A percentile compares a stretch with the other conserved stretches of the same genome.
phyloP scores from a whole-genome alignment of 148 eudicot species.

The Diospyros kaki region DNA sequence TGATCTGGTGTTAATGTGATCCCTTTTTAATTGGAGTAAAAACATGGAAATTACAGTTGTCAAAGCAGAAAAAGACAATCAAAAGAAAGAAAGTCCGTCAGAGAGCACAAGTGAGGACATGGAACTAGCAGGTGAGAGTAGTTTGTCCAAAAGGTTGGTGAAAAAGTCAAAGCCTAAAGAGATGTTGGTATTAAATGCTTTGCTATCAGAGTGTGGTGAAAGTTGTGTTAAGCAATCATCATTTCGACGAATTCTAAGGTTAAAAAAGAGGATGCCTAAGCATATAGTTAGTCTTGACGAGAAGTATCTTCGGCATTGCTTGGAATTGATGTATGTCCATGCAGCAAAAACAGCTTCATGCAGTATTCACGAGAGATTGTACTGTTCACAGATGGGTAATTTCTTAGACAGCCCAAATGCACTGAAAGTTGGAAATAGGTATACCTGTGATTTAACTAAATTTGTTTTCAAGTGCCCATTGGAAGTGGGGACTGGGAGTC shows the following conservation, averaged over 20 bases:
- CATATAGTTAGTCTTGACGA: conserved; percentile 46
- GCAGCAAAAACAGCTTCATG: conserved; percentile 31
- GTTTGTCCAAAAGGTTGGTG: background rate
- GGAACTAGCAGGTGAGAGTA: conserved; percentile 16
- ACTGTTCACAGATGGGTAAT: conserved; percentile 17
- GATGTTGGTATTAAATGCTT: conserved; percentile 12
- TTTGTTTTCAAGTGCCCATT: conserved; percentile 12
- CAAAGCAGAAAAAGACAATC: conserved; percentile 6
- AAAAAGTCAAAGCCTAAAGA: conserved; percentile 9
- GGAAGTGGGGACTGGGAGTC: conserved; percentile 15
- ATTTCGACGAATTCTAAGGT: conserved; percentile 13
- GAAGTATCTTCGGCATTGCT: conserved; percentile 48
- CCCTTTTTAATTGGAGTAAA: background rate
- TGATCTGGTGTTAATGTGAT: background rate
- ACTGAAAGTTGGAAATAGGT: conserved; percentile 14
- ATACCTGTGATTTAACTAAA: conserved; percentile 11
- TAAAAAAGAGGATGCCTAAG: conserved; percentile 27
- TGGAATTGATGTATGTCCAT: conserved; percentile 33
- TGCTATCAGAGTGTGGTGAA: conserved; percentile 15
- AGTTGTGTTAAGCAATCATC: conserved; percentile 19
- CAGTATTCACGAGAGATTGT: conserved; percentile 1
- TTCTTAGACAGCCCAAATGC: conserved; percentile 18
- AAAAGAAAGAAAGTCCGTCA: conserved; percentile 14
- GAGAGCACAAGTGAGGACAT: conserved; percentile 9
- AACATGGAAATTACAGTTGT: conserved; percentile 19